phyloP scores from a whole-genome alignment of 345 rosid genomes.

The Bruguiera sexangula region DNA sequence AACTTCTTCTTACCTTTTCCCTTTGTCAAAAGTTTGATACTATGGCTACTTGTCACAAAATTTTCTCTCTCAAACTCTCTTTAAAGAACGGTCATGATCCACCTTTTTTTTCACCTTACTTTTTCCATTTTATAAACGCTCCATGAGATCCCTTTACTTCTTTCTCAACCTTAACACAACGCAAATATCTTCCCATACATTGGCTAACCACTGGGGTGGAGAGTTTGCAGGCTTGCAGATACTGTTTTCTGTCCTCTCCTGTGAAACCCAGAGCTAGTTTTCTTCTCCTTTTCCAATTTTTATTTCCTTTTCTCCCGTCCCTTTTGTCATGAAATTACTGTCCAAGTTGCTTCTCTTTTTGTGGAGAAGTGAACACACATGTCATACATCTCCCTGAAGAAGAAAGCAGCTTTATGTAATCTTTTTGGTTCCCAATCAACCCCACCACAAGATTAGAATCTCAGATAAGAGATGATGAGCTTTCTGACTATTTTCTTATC shows the following conservation, averaged over 20 bases:
- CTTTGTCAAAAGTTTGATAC: slow-evolving; percentile 24
- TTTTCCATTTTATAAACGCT: background rate
- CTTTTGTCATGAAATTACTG: slow-evolving; percentile 4
- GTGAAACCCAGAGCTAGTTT: slow-evolving; percentile 3
- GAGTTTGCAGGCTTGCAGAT: slow-evolving; percentile 12
- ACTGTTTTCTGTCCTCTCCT: slow-evolving; percentile 24
- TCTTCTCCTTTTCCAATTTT: background rate
- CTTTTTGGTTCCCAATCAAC: slow-evolving; percentile 51
- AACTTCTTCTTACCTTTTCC: slow-evolving; percentile 21
- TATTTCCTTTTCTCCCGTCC: background rate
- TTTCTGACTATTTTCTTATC: slow-evolving; percentile 30
- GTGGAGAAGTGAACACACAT: slow-evolving; percentile 25
- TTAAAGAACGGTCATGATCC: slow-evolving; percentile 11
- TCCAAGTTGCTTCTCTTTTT: slow-evolving; percentile 16
- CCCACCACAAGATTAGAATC: slow-evolving; percentile 62
- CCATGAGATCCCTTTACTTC: slow-evolving; percentile 1
- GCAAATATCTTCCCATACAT: background rate
- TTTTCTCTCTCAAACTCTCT: slow-evolving; percentile 22
- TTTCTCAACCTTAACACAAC: slow-evolving; percentile 16
- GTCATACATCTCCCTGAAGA: slow-evolving; percentile 33
- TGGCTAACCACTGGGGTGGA: slow-evolving; percentile 11
- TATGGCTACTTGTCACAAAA: slow-evolving; percentile 18
- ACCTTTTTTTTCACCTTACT: background rate
- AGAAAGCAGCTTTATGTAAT: slow-evolving; percentile 49
- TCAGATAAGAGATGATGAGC: slow-evolving; percentile 47